Percentiles rank a stretch among this genome's conserved stretches.
Evolutionary conservation across 2,329 filamentous ascomycete species (phyloP).

Genomic region (Aspergillus terreus): DNA sequence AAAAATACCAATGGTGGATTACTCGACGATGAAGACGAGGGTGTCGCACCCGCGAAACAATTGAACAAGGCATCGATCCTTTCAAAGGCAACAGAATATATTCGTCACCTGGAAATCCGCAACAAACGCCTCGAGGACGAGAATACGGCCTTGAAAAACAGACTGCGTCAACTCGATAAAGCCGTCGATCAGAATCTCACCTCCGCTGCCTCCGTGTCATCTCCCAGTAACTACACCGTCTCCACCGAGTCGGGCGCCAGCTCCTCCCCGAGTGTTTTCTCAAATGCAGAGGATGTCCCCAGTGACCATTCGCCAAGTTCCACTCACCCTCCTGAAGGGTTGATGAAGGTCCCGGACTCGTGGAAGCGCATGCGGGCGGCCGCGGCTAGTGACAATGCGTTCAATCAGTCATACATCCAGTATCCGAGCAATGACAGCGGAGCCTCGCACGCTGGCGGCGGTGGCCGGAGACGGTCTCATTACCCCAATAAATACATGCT

Average conservation of each 20-base stretch:
- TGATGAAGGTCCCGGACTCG: conserved; percentile 43
- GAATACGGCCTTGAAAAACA: conserved; percentile 71
- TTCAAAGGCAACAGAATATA: conserved; percentile 95
- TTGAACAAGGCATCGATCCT: conserved; percentile 96
- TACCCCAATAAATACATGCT: conserved; percentile 78
- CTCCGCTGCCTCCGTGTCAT: conserved; percentile 36
- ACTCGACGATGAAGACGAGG: conserved; percentile 73
- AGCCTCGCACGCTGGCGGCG: conserved; percentile 39
- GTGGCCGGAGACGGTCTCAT: conserved; percentile 47
- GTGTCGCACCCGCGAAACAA: conserved; percentile 83
- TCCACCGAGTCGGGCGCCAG: conserved; percentile 34
- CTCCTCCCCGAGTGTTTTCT: conserved; percentile 40
- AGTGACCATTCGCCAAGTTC: conserved; percentile 30
- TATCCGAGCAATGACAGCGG: conserved; percentile 19
- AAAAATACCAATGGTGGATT: conserved; percentile 47
- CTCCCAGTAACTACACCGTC: conserved; percentile 36
- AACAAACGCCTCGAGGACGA: conserved; percentile 80
- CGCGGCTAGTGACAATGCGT: conserved; percentile 30
- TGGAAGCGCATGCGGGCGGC: conserved; percentile 41
- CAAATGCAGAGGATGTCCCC: conserved; percentile 34
- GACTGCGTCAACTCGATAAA: conserved; percentile 76
- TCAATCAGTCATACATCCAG: conserved; percentile 39
- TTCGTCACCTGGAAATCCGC: conserved; percentile 85
- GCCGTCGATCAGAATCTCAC: conserved; percentile 40
- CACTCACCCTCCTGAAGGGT: conserved; percentile 36